Conservation (phyloP, 2,329 filamentous ascomycete species). For the Gremmenia infestans region DNA sequence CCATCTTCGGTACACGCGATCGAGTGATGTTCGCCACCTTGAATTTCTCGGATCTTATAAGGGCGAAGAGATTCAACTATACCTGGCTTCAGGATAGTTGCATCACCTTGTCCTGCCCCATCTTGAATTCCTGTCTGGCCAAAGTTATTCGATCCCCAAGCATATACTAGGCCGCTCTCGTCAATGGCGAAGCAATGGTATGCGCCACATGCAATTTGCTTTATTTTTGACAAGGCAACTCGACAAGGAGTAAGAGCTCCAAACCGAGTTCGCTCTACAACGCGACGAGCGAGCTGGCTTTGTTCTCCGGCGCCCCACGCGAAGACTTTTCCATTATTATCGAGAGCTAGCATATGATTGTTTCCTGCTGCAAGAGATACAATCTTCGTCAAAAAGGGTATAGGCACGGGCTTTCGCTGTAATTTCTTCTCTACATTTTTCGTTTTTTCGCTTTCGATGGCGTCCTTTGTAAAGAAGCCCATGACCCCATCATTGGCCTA, state of each 20-base stretch:
- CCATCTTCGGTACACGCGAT: constrained; percentile 55
- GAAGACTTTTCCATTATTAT: constrained; percentile 50
- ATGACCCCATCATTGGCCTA: constrained; percentile 58
- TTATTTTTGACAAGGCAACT: constrained; percentile 27
- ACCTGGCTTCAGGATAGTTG: constrained; percentile 64
- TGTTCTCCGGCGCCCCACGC: constrained; percentile 64
- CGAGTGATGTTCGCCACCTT: constrained; percentile 73
- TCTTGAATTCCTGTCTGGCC: constrained; percentile 69
- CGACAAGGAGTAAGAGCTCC: constrained; percentile 20
- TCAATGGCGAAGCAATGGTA: constrained; percentile 78
- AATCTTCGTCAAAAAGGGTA: constrained; percentile 45
- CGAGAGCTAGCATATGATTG: constrained; percentile 53
- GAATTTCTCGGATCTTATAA: constrained; percentile 59
- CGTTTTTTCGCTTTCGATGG: not conserved
- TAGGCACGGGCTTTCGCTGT: constrained; percentile 8
- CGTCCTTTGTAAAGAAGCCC: constrained; percentile 38
- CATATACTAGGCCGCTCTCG: constrained; percentile 64
- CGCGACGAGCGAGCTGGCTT: constrained; percentile 50
- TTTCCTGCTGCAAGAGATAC: constrained; percentile 46
- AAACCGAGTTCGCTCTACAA: constrained; percentile 25
- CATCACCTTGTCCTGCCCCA: constrained; percentile 61
- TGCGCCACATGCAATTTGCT: constrained; percentile 47
- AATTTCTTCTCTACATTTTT: constrained; percentile 17
- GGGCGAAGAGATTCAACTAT: constrained; percentile 59
- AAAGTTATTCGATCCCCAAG: constrained; percentile 85